Evolutionary conservation across 2,329 filamentous ascomycete genomes (phyloP).

Genomic region (Aureobasidium sp.): DNA sequence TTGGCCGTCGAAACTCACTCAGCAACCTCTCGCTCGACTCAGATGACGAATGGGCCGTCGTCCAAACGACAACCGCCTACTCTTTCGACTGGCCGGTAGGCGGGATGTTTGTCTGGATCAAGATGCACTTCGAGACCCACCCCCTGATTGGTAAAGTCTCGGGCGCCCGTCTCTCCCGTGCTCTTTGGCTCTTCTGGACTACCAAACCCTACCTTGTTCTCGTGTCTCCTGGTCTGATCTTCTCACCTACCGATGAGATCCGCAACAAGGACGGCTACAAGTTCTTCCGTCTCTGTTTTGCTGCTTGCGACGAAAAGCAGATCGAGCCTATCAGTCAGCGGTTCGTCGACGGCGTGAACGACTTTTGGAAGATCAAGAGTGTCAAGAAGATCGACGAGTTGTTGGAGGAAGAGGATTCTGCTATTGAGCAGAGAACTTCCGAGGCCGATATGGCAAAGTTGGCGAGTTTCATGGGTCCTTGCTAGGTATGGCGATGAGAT

Average conservation of each 20-base stretch:
- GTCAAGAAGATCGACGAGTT: conserved; percentile 59
- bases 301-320: conserved; percentile 67
- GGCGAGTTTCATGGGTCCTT: conserved; percentile 13
- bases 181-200: conserved; percentile 66
- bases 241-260: conserved; percentile 60
- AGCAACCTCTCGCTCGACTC: conserved; percentile 27
- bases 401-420: conserved; percentile 35
- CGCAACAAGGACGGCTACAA: conserved; percentile 55
- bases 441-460: conserved; percentile 7
- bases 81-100: conserved; percentile 74
- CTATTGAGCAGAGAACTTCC: conserved; percentile 8
- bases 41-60: conserved; percentile 61
- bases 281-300: conserved; percentile 76
- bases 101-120: conserved; percentile 89
- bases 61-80: conserved; percentile 67
- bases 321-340: conserved; percentile 55
- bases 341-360: conserved; percentile 61
- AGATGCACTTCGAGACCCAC: conserved; percentile 64
- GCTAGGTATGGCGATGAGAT: conserved; percentile 11
- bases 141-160: conserved; percentile 56
- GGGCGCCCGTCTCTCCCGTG: conserved; percentile 49
- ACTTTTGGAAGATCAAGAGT: conserved; percentile 71
- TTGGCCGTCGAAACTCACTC: conserved; percentile 41
- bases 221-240: conserved; percentile 64
- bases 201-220: conserved; percentile 63